A percentile compares a stretch with the other conserved stretches of the same genome.
Conservation (phyloP, 129 eudicot genomes). For the Flaveria trinervia region DNA sequence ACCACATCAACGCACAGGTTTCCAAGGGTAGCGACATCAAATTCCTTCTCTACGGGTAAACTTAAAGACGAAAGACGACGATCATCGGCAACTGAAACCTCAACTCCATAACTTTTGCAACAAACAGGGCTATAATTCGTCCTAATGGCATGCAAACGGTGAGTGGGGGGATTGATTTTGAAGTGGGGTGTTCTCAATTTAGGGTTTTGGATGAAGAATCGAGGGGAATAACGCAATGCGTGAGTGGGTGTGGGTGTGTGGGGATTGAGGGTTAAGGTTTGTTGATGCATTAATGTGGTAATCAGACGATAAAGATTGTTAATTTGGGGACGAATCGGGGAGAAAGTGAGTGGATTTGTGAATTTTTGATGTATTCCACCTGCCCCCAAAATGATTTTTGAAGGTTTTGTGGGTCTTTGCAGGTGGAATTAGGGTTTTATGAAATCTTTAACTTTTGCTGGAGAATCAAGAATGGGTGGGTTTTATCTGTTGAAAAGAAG, state of each 20-base stretch:
- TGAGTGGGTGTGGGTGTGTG: constrained; percentile 35
- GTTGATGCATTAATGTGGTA: constrained; percentile 57
- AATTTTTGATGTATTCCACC: no score
- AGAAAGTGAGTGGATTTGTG: no score
- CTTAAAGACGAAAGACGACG: constrained; percentile 20
- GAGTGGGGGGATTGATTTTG: neutral
- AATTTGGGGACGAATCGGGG: no score
- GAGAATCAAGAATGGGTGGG: no score
- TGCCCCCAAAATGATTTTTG: no score
- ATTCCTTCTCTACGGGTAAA: constrained; percentile 46
- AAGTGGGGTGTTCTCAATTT: constrained; percentile 20
- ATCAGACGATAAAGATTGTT: no score
- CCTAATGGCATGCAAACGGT: constrained; percentile 9
- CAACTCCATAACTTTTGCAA: constrained; percentile 42
- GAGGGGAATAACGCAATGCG: constrained; percentile 32
- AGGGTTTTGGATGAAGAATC: constrained; percentile 49
- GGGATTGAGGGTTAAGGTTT: constrained; percentile 48
- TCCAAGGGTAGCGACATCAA: constrained; percentile 84
- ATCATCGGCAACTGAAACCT: constrained; percentile 37
- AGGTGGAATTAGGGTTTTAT: no score
- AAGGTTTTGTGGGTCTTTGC: no score
- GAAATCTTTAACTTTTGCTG: no score
- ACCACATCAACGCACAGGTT: constrained; percentile 88
- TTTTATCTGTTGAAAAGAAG: no score
- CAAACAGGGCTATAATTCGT: constrained; percentile 33